These are phyloP conservation scores for Lunasporangiospora selenospora DNA, from an alignment of 192 early-diverging fungal genomes.

Conservation along the genomic window DNA sequence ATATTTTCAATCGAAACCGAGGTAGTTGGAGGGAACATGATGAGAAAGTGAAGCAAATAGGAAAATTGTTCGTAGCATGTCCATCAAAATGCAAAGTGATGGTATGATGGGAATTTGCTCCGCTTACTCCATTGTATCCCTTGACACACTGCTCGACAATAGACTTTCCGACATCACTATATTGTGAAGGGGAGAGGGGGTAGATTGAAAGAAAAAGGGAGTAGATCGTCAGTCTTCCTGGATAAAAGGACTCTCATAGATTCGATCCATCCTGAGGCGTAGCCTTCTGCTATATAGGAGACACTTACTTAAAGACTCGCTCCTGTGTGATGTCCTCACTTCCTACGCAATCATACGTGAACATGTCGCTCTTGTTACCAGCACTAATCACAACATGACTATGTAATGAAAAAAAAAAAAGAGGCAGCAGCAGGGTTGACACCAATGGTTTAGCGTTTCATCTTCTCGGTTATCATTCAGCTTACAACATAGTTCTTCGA, in stretches of 20 bases:
- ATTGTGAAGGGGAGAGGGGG: neutral
- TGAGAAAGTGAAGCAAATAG: too few species aligned
- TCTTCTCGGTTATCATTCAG: neutral
- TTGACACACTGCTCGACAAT: constrained; percentile 72
- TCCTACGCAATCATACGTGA: constrained; percentile 73
- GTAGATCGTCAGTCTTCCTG: neutral
- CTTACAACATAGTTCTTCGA: neutral
- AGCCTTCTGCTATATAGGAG: neutral
- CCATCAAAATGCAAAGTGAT: too few species aligned
- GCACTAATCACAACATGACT: constrained; percentile 51
- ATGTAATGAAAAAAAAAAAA: neutral
- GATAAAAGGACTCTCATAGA: too few species aligned
- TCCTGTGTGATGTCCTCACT: constrained; percentile 58
- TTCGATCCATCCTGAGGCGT: neutral
- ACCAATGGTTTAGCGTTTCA: too few species aligned
- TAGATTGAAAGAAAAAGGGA: too few species aligned
- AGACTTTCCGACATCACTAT: constrained; percentile 53
- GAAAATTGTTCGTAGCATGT: too few species aligned
- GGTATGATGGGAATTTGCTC: too few species aligned
- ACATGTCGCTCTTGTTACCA: constrained; percentile 62
- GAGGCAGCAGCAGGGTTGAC: neutral
- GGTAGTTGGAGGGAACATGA: too few species aligned
- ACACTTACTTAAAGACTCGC: constrained; percentile 51
- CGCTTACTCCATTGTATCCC: constrained; percentile 69
- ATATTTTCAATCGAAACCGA: too few species aligned